These are phyloP conservation scores for Heracleum sosnowskyi DNA, from an alignment of 129 eudicot genomes.

Conservation along the genomic window DNA sequence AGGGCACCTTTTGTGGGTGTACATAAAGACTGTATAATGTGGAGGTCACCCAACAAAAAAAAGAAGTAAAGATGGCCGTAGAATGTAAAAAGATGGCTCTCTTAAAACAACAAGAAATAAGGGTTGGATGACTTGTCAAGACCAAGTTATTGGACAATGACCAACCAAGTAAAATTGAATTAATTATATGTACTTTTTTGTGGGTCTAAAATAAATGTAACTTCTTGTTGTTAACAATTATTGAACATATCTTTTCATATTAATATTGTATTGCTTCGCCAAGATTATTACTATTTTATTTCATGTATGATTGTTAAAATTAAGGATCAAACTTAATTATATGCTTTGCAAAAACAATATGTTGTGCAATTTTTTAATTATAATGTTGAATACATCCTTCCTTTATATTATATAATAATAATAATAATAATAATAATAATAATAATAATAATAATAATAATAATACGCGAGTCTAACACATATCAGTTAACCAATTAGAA, in stretches of 20 bases:
- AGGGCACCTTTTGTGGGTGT: constrained; percentile 6
- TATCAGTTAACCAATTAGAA: no score
- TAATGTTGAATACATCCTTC: no score
- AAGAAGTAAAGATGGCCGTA: background rate
- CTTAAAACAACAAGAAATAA: background rate
- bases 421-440: no score
- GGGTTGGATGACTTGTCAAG: background rate
- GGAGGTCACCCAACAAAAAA: constrained; percentile 6
- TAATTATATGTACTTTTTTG: background rate
- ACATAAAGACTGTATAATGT: background rate
- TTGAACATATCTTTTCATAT: background rate
- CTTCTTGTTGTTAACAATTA: background rate
- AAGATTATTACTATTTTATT: background rate
- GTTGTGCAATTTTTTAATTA: no score
- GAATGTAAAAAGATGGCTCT: background rate
- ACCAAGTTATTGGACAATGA: background rate
- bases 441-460: no score
- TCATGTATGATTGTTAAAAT: no score
- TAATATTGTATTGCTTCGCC: background rate
- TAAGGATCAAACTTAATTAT: no score
- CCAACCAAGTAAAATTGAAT: background rate
- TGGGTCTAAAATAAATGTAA: background rate
- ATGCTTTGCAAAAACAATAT: no score
- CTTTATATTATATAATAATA: no score
- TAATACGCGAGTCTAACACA: no score